phyloP scores from a whole-genome alignment of 1,284 basidiomycete genomes.

The Bondarzewia mesenterica region DNA sequence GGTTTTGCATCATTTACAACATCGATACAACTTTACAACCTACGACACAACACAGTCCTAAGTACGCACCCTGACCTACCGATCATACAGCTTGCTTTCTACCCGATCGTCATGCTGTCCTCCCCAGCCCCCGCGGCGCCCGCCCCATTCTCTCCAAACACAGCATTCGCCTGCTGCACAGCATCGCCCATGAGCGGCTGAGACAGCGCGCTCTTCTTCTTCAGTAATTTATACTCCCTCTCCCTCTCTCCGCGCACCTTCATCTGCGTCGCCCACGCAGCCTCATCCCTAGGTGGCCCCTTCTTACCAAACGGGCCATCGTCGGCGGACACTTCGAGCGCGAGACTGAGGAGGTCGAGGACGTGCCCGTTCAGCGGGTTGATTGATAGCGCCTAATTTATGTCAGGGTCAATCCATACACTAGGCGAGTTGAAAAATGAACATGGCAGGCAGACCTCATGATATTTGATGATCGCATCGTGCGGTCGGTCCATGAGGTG shows the following conservation, averaged over 20 bases:
- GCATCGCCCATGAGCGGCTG: slow-evolving; percentile 1
- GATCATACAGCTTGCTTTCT: neutral
- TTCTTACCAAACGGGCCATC: slow-evolving; percentile 6
- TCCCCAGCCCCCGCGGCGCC: slow-evolving; percentile 6
- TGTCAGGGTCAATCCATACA: no score
- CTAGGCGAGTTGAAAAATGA: neutral
- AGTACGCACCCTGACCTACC: no score
- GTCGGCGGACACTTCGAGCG: slow-evolving; percentile 42
- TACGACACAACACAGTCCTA: no score
- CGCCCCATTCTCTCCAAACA: slow-evolving; percentile 5
- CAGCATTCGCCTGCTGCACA: neutral
- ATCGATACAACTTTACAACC: no score
- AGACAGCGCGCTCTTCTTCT: slow-evolving; percentile 5
- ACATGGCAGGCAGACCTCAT: slow-evolving; percentile 36
- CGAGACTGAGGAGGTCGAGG: slow-evolving; percentile 79
- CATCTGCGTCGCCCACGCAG: slow-evolving; percentile 10
- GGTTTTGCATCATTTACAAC: no score
- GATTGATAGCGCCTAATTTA: slow-evolving; percentile 64
- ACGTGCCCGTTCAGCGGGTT: slow-evolving; percentile 83
- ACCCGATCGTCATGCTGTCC: slow-evolving; percentile 8
- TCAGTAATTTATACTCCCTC: neutral
- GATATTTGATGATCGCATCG: slow-evolving; percentile 79
- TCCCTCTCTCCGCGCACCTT: slow-evolving; percentile 9
- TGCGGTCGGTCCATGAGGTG: slow-evolving; percentile 70
- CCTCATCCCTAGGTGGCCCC: slow-evolving; percentile 1